Percentiles rank a stretch among this genome's conserved stretches.
phyloP scores from a whole-genome alignment of 768 basidiomycete genomes.

The Suillus clintonianus region DNA sequence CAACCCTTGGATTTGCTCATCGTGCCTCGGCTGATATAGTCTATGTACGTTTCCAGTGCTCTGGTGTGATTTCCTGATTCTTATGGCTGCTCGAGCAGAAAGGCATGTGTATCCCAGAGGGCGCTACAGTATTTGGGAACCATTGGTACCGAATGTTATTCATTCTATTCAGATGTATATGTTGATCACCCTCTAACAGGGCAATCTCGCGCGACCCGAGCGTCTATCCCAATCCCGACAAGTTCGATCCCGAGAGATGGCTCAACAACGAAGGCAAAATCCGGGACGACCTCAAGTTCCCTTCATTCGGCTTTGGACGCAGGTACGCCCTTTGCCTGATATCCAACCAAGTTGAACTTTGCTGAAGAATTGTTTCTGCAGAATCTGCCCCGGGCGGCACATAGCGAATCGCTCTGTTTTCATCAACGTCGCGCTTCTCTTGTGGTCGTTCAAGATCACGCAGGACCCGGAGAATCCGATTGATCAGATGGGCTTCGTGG shows the following conservation, averaged over 20 bases:
- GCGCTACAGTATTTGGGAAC: constrained; percentile 37
- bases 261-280: constrained; percentile 38
- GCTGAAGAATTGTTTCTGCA: constrained; percentile 15
- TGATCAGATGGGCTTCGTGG: constrained; percentile 60
- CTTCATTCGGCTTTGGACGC: constrained; percentile 58
- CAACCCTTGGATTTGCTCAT: constrained; percentile 56
- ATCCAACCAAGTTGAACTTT: background rate
- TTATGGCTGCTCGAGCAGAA: constrained; percentile 23
- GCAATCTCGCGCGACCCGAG: constrained; percentile 57
- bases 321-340: constrained; percentile 20
- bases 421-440: constrained; percentile 61
- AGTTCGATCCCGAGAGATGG: constrained; percentile 62
- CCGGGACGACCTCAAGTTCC: too few relatives aligned
- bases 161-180: background rate
- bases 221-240: constrained; percentile 58
- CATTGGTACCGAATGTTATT: constrained; percentile 27
- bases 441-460: constrained; percentile 65
- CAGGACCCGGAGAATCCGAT: constrained; percentile 56
- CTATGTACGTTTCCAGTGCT: constrained; percentile 43
- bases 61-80: background rate
- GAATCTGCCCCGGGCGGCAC: constrained; percentile 67
- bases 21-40: constrained; percentile 63
- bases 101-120: constrained; percentile 35
- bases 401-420: constrained; percentile 63
- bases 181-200: constrained; percentile 27